Evolutionary conservation across 768 basidiomycete genomes (phyloP).

Genomic region (Lentinula raphanica): DNA sequence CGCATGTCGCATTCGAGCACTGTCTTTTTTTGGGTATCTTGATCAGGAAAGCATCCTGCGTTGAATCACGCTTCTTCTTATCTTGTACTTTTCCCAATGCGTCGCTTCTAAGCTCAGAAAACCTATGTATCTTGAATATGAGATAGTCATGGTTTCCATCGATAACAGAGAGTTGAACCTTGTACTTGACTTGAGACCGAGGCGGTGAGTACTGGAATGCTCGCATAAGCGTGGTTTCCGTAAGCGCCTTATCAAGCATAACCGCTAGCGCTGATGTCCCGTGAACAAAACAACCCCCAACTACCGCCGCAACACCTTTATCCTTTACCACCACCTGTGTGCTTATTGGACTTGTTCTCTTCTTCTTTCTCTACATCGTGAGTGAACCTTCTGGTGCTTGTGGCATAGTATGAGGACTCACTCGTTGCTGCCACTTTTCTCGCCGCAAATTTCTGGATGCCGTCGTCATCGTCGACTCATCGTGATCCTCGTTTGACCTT

Average conservation of each 20-base stretch:
- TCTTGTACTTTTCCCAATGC: neutral
- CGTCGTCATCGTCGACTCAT: conserved; percentile 8
- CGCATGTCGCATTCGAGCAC: neutral
- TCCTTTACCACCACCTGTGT: conserved; percentile 23
- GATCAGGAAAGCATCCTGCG: too few relatives aligned
- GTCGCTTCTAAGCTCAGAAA: neutral
- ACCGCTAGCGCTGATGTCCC: neutral
- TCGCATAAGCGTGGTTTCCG: neutral
- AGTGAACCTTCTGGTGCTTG: neutral
- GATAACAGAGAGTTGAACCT: neutral
- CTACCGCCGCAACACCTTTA: conserved; percentile 34
- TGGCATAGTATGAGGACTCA: neutral
- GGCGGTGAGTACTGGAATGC: neutral
- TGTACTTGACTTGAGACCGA: neutral
- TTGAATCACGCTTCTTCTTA: too few relatives aligned
- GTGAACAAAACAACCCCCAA: conserved; percentile 11
- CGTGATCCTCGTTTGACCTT: conserved; percentile 37
- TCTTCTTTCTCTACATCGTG: conserved; percentile 20
- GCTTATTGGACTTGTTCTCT: conserved; percentile 10
- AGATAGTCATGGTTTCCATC: neutral
- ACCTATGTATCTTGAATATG: too few relatives aligned
- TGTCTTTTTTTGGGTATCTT: neutral
- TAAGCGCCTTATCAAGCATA: conserved; percentile 2
- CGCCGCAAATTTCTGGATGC: conserved; percentile 4
- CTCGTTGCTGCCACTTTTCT: too few relatives aligned